Conservation (phyloP, 768 basidiomycete genomes). For the Sarcodon aspratus region DNA sequence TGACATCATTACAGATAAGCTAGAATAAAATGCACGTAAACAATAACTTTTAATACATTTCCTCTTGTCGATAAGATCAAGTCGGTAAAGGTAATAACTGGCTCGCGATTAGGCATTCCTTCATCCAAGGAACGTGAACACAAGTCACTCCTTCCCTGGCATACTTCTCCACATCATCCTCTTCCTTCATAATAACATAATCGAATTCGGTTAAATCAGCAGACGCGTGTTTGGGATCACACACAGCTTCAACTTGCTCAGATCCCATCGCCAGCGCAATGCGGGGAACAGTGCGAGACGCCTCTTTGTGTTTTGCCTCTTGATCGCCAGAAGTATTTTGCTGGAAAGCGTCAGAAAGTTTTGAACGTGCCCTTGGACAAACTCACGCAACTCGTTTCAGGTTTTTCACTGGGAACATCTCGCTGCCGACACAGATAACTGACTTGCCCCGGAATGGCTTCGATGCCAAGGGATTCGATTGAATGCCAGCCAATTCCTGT, state of each 20-base stretch:
- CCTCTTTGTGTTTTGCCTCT: conserved; percentile 17
- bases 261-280: conserved; percentile 79
- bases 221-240: conserved; percentile 32
- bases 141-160: conserved; percentile 20
- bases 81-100: conserved; percentile 25
- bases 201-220: conserved; percentile 32
- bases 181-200: conserved; percentile 52
- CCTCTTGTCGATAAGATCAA: too few relatives aligned
- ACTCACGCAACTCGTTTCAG: conserved; percentile 21
- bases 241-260: conserved; percentile 50
- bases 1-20: too few relatives aligned
- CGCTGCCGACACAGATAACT: conserved; percentile 50
- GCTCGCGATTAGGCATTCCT: conserved; percentile 63
- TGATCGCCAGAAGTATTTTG: conserved; percentile 13
- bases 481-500: conserved; percentile 48
- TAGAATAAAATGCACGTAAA: too few relatives aligned
- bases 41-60: too few relatives aligned
- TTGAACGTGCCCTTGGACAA: background rate
- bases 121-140: conserved; percentile 62
- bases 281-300: conserved; percentile 38
- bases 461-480: conserved; percentile 40
- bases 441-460: conserved; percentile 44
- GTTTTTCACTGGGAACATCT: conserved; percentile 38
- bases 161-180: conserved; percentile 17
- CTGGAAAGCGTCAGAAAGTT: background rate